Conservation (phyloP, 352 stramenopile species). For the Pythium pyrilobum region DNA sequence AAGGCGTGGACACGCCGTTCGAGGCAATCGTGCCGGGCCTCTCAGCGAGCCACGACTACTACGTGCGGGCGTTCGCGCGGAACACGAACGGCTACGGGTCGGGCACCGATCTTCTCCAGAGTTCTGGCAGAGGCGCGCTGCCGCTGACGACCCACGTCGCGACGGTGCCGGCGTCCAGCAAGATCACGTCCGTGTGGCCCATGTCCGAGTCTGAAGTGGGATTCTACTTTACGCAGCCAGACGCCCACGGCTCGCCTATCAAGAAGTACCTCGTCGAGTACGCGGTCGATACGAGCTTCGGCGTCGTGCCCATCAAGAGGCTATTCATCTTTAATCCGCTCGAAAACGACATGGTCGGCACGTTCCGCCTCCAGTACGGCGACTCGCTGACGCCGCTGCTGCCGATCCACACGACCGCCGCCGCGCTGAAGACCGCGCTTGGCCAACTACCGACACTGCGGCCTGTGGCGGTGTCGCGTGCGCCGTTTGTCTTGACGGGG, state of each 20-base stretch:
- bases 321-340: slow-evolving; percentile 39
- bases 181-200: slow-evolving; percentile 37
- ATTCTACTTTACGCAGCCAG: slow-evolving; percentile 18
- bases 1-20: slow-evolving; percentile 55
- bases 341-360: slow-evolving; percentile 53
- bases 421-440: slow-evolving; percentile 26
- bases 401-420: slow-evolving; percentile 42
- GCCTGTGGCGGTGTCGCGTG: slow-evolving; percentile 40
- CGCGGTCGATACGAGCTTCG: slow-evolving; percentile 42
- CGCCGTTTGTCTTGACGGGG: slow-evolving; percentile 42
- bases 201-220: slow-evolving; percentile 51
- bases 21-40: slow-evolving; percentile 58
- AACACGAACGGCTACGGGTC: slow-evolving; percentile 66
- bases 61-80: slow-evolving; percentile 51
- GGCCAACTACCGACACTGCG: slow-evolving; percentile 41
- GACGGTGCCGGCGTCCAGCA: slow-evolving; percentile 28
- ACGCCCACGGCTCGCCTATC: slow-evolving; percentile 26
- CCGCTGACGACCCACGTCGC: slow-evolving; percentile 37
- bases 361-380: slow-evolving; percentile 66
- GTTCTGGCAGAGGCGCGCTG: slow-evolving; percentile 44
- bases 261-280: slow-evolving; percentile 61
- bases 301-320: slow-evolving; percentile 36
- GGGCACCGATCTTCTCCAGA: slow-evolving; percentile 56
- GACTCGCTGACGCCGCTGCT: slow-evolving; percentile 42
- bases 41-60: slow-evolving; percentile 40